Base-by-base conservation (phyloP, 2,329 filamentous ascomycete species). In the Ceratocystis variospora region DNA sequence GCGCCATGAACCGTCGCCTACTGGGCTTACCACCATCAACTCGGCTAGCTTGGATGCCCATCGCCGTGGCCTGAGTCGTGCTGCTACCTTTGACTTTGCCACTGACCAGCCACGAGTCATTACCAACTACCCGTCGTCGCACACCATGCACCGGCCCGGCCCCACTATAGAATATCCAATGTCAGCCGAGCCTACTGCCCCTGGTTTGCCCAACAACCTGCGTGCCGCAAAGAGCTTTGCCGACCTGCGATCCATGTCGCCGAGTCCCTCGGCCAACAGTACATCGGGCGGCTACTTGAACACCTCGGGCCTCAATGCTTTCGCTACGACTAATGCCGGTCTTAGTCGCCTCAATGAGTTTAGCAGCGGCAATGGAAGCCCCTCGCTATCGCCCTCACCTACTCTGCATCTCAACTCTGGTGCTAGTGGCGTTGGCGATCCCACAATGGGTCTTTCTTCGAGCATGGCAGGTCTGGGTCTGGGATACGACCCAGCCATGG, bases 41-140 rank as follows among this genome's bases (percentile, higher is more conserved):
- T 85, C 85, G 66, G 86, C 88, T 67, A 84, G 85, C 25, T 79
- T 86, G 63, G 90, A 96, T 70, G 85, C 88, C 66, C 87, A 90
- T 71, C 87, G 93, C 70, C 88, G 93, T 68, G 88, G 87, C 3
- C 79, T 99, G 45, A 96, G 91, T 77, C 87, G 94, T 69, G 92
- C 94, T 17, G 94, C 94, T n/a, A 97, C 94, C 1, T 96, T 95
- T 70, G 94, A 97, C 75, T 97, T 97, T 75, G 91, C 89, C 70
- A 88, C 91, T 69, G 85, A 89, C 63, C 83, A 89, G 65, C 86
- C 86, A 22, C 81, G 80, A 62, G 85, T 83, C 70, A 87, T 87
- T 70, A 93, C 91, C 71, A 72, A 75, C 70, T 86, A 86, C 71
- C 83, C 37, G 37, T 41, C 37, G 37, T 41, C 88, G 1, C 82